A percentile compares a stretch with the other conserved stretches of the same genome.
These are phyloP conservation scores for Fusarium hainanense DNA, from an alignment of 2,329 filamentous ascomycete species.

Conservation along the genomic window DNA sequence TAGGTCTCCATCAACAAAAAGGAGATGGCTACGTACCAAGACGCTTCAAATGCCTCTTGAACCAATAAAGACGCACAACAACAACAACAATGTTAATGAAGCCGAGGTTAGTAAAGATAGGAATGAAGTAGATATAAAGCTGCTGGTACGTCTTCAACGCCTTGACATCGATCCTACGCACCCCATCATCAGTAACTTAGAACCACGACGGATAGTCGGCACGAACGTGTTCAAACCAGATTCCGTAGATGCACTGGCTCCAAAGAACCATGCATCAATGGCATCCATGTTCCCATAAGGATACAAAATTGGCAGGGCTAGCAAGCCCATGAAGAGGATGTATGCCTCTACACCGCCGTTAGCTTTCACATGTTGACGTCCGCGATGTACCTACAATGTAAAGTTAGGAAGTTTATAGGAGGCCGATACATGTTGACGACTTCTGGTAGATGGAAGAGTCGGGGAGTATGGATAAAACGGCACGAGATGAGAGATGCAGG, in stretches of 20 bases:
- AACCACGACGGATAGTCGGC: too few species aligned
- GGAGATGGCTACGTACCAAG: neutral
- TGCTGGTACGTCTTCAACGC: slow-evolving; percentile 62
- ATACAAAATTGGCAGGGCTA: neutral
- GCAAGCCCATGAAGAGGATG: neutral
- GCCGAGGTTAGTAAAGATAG: slow-evolving; percentile 59
- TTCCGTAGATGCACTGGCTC: neutral
- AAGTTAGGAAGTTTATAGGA: neutral
- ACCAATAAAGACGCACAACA: slow-evolving; percentile 60
- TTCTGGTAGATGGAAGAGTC: too few species aligned
- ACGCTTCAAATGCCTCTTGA: slow-evolving; percentile 55
- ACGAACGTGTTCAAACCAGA: slow-evolving; percentile 4
- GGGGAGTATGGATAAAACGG: neutral
- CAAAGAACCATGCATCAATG: slow-evolving; percentile 9
- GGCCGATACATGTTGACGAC: neutral
- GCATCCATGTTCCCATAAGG: slow-evolving; percentile 1
- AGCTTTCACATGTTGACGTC: too few species aligned
- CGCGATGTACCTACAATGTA: neutral
- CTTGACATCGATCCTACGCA: slow-evolving; percentile 61
- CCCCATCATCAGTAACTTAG: neutral
- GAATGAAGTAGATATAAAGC: slow-evolving; percentile 61
- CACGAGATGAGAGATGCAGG: neutral
- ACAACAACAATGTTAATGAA: slow-evolving; percentile 63
- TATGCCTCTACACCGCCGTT: slow-evolving; percentile 3
- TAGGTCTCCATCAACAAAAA: accelerated